Evolutionary conservation across 2,329 filamentous ascomycete genomes (phyloP).

Genomic region (Sclerotinia trifoliorum): DNA sequence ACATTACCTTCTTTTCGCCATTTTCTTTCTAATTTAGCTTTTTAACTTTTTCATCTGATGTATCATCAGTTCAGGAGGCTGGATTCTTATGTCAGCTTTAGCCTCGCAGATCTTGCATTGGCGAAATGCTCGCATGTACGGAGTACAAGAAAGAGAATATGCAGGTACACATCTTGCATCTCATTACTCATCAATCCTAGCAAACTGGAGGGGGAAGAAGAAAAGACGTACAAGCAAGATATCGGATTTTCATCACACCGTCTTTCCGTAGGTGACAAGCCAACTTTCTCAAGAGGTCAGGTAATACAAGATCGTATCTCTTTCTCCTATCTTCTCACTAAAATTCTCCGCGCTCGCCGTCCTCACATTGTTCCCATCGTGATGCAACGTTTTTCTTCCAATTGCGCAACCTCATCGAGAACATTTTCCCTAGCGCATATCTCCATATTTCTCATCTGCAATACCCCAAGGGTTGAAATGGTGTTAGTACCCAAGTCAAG

Average conservation of each 20-base stretch:
- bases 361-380: neutral
- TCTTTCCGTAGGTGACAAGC: constrained; percentile 11
- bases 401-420: constrained; percentile 13
- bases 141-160: neutral
- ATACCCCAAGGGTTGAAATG: neutral
- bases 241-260: constrained; percentile 16
- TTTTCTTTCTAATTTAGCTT: neutral
- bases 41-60: neutral
- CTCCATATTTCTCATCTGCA: neutral
- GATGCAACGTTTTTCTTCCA: neutral
- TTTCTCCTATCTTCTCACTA: neutral
- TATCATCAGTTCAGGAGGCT: constrained; percentile 7
- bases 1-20: neutral
- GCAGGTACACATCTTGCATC: neutral
- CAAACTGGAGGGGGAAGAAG: neutral
- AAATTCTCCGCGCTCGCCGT: constrained; percentile 1
- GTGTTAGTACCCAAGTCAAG: constrained; percentile 3
- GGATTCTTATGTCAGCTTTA: constrained; percentile 8
- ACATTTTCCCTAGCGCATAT: neutral
- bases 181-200: neutral
- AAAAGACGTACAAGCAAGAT: constrained; percentile 6
- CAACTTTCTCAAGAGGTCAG: neutral
- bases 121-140: neutral
- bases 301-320: constrained; percentile 5
- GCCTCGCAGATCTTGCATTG: constrained; percentile 3